Evolutionary conservation across 179 eudicot genomes (phyloP), one percentile per base, ranked within the genome.

Genomic region (Silene noctiflora): DNA sequence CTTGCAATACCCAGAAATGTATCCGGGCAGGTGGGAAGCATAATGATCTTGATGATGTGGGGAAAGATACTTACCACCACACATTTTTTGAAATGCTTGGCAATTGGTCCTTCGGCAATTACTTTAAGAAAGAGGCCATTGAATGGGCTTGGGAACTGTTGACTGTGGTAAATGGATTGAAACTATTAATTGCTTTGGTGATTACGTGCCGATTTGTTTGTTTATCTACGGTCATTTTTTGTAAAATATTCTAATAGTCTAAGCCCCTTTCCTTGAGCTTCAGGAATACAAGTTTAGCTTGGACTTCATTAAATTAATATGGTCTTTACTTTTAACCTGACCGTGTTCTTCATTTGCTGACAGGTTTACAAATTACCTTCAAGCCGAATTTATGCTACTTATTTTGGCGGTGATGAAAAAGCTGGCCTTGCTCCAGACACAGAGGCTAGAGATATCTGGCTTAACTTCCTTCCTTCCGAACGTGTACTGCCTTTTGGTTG

Each of bases 71-170:
- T 58, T 95, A 95, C 72, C 99, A 95, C 70, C 99, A 95, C 72
- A 95, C 99, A 16, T 95, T 93, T 82, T 95, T 95, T 67, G 99
- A 95, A 79, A 95, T 95, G 99, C 94, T 95, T 69, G 99, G 99
- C 71, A 95, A 95, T 81, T 95, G 99, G 99, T 91, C 98, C 1
- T 95, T 95, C 75, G 99, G 99, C 55, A 88, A 95, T 77, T 95
- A 95, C 80, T 95, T 95, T 58, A 95, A 95, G 84, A 79, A 76
- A 12, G 98, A 95, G 78, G 99, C 98, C 53, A 93, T 95, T 78
- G 86, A 72, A 81, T 95, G 91, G 91, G 99, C 99, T 14, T 91
- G 93, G 97, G 99, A 95, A 76, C 93, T 95, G 76, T 88, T 95
- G 21, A 95, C 97, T 46, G 72, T 87, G 96, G 99, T 78, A 81